phyloP scores from a whole-genome alignment of 2,329 filamentous ascomycete species.

The Alternaria triticina region DNA sequence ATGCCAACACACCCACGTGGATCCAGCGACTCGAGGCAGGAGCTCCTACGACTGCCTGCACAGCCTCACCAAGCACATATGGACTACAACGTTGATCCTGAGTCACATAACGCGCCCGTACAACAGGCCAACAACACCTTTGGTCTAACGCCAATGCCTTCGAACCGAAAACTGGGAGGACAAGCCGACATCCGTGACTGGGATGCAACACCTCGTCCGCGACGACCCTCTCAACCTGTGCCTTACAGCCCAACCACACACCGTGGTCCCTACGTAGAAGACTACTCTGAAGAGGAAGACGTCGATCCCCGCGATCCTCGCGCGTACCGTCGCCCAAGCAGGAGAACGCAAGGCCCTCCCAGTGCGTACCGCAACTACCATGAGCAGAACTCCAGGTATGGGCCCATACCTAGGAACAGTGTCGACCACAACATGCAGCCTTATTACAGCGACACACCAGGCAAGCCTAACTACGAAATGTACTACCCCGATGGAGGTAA shows the following conservation, averaged over 20 bases:
- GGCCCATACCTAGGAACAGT: conserved; percentile 18
- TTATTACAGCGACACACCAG: conserved; percentile 26
- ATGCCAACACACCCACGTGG: conserved; percentile 15
- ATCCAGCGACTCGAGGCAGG: conserved; percentile 33
- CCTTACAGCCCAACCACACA: conserved; percentile 7
- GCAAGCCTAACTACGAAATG: conserved; percentile 30
- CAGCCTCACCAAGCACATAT: conserved; percentile 36
- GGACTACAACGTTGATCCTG: conserved; percentile 15
- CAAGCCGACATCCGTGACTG: conserved; percentile 19
- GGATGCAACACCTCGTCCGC: conserved; percentile 2
- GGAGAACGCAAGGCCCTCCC: conserved; percentile 33
- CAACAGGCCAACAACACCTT: conserved; percentile 15
- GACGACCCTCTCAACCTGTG: conserved; percentile 17
- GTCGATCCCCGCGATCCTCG: conserved; percentile 28
- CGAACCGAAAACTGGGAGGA: conserved; percentile 16
- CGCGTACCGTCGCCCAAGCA: conserved; percentile 29
- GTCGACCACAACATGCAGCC: conserved; percentile 18
- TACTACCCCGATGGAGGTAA: conserved; percentile 31
- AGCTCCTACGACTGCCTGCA: conserved; percentile 38
- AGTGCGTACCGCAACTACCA: conserved; percentile 28
- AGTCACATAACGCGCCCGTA: conserved; percentile 20
- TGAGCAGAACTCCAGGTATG: conserved; percentile 19
- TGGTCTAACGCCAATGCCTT: conserved; percentile 10
- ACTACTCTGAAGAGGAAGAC: conserved; percentile 38
- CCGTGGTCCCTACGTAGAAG: conserved; percentile 33